These are phyloP conservation scores for Poterioochromonas sp. DNA, from an alignment of 352 stramenopile genomes.

Conservation along the genomic window DNA sequence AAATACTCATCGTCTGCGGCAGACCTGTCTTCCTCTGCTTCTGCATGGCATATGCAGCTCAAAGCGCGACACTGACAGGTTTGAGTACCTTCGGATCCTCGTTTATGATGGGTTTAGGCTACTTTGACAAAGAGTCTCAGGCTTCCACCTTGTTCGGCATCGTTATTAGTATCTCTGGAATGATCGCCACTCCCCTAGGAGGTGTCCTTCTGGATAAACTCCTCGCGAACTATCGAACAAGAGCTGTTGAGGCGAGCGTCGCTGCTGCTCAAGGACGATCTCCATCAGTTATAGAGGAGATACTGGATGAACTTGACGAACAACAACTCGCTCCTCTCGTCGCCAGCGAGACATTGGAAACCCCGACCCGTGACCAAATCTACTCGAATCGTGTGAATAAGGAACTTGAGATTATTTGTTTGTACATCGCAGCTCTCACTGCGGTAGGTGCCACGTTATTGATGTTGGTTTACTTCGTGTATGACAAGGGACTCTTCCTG, in stretches of 20 bases:
- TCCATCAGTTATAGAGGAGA: too few species aligned
- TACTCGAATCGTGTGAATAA: too few species aligned
- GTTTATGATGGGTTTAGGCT: constrained; percentile 73
- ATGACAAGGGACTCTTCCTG: constrained; percentile 55
- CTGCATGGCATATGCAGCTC: constrained; percentile 65
- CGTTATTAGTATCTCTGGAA: constrained; percentile 59
- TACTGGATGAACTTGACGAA: too few species aligned
- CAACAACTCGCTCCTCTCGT: background rate
- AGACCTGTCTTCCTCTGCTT: constrained; percentile 63
- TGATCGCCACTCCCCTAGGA: constrained; percentile 71
- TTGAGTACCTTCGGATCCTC: constrained; percentile 65
- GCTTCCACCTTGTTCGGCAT: constrained; percentile 71
- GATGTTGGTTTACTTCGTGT: constrained; percentile 54
- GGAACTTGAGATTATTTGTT: constrained; percentile 35
- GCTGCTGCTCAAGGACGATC: too few species aligned
- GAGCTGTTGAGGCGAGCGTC: background rate
- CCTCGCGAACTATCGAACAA: background rate
- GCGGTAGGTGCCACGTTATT: constrained; percentile 52
- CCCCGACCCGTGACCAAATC: constrained; percentile 16
- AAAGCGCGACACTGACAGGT: constrained; percentile 69
- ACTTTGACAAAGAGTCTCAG: constrained; percentile 66
- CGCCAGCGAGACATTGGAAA: background rate
- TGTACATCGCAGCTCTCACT: constrained; percentile 49
- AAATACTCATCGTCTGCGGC: constrained; percentile 54
- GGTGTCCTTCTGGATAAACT: constrained; percentile 57